A percentile compares a stretch with the other conserved stretches of the same genome.
Conservation (phyloP, 2,329 filamentous ascomycete species). For the Paramyrothecium sp. region DNA sequence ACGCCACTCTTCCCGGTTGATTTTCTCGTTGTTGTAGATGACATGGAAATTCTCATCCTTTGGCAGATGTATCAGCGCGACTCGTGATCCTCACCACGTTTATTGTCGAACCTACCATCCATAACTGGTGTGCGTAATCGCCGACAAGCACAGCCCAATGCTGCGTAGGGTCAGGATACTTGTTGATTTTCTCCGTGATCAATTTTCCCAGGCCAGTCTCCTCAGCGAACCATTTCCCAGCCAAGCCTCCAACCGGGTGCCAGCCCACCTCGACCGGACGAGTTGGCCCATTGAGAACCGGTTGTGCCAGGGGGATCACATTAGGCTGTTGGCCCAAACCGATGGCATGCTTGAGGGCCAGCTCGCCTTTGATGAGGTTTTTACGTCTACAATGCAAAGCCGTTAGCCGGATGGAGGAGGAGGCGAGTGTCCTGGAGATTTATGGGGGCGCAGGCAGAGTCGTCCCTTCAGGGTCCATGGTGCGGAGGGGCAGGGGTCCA, state of each 20-base stretch:
- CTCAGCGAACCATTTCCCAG: conserved; percentile 59
- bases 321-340: conserved; percentile 30
- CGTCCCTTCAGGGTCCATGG: neutral
- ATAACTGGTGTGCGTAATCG: conserved; percentile 55
- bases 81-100: no score
- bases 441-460: conserved; percentile 2
- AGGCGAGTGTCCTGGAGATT: neutral
- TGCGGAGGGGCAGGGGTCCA: conserved; percentile 9
- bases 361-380: conserved; percentile 31
- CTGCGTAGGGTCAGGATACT: conserved; percentile 58
- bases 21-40: conserved; percentile 52
- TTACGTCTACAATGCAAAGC: conserved; percentile 18
- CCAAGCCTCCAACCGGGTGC: conserved; percentile 56
- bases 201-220: conserved; percentile 52
- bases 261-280: conserved; percentile 51
- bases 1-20: conserved; percentile 46
- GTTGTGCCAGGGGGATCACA: conserved; percentile 24
- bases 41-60: conserved; percentile 54
- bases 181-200: conserved; percentile 53
- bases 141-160: conserved; percentile 60
- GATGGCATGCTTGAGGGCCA: conserved; percentile 32
- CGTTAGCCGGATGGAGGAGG: conserved; percentile 1
- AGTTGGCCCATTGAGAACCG: conserved; percentile 24
- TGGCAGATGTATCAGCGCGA: neutral
- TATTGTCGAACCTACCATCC: conserved; percentile 45